These are phyloP conservation scores for Teratosphaeriaceae sp. DNA, from an alignment of 2,329 filamentous ascomycete species.

Conservation along the genomic window DNA sequence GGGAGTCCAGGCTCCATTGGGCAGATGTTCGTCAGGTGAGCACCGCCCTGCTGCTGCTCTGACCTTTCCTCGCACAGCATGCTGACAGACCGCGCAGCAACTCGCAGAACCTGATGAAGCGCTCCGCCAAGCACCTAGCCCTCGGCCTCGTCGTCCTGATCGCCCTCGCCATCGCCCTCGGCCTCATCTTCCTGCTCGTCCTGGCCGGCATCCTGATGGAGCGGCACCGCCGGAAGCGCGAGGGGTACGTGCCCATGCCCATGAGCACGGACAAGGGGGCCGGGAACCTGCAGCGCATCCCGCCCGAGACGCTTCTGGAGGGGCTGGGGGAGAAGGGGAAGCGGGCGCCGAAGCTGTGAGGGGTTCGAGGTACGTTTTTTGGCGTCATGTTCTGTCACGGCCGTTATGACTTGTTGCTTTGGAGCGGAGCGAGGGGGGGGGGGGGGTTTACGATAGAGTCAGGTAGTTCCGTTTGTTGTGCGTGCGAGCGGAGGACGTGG, in stretches of 20 bases:
- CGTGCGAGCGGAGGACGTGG: too few relatives aligned
- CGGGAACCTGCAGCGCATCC: conserved; percentile 44
- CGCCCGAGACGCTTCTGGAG: conserved; percentile 35
- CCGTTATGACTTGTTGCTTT: too few relatives aligned
- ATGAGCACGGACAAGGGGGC: conserved; percentile 50
- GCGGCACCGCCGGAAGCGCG: conserved; percentile 65
- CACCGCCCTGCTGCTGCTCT: background rate
- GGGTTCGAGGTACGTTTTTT: too few relatives aligned
- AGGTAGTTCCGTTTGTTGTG: too few relatives aligned
- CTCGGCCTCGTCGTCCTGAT: conserved; percentile 76
- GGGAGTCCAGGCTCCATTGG: conserved; percentile 67
- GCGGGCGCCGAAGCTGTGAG: conserved; percentile 2
- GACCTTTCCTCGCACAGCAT: too few relatives aligned
- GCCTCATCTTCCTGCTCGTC: conserved; percentile 69
- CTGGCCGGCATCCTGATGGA: conserved; percentile 68
- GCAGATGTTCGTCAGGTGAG: conserved; percentile 60
- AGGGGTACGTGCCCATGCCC: conserved; percentile 74
- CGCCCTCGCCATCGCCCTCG: conserved; percentile 69
- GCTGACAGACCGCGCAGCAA: conserved; percentile 45
- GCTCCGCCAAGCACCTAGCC: conserved; percentile 52
- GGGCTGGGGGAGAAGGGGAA: conserved; percentile 22
- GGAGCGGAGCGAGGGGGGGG: too few relatives aligned
- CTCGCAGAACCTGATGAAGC: conserved; percentile 60
- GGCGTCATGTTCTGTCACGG: too few relatives aligned
- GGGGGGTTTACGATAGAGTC: too few relatives aligned